Evolutionary conservation across 2,329 filamentous ascomycete species (phyloP).

Genomic region (Arthrobotrys megalospora): DNA sequence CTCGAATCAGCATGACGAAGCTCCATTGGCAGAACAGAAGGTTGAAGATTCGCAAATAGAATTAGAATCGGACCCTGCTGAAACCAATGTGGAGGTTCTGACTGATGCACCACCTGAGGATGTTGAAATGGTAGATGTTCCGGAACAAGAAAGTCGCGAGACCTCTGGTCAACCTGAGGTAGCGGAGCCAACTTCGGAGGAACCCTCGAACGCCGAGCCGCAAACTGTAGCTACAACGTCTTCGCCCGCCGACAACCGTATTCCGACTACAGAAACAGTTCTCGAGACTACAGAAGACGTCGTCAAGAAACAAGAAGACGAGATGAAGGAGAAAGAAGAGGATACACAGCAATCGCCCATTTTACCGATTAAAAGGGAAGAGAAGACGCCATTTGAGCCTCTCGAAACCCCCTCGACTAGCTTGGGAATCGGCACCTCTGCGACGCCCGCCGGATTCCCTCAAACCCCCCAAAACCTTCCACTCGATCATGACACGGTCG

Average conservation of each 20-base stretch:
- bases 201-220: not conserved
- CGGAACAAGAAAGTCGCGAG: not conserved
- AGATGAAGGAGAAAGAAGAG: too few relatives aligned
- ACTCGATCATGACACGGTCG: constrained; percentile 35
- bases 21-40: constrained; percentile 1
- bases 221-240: not conserved
- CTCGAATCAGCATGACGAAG: constrained; percentile 50
- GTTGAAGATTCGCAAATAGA: constrained; percentile 4
- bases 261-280: not conserved
- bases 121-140: constrained; percentile 51
- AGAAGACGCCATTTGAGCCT: constrained; percentile 32
- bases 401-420: constrained; percentile 6
- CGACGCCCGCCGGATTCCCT: constrained; percentile 28
- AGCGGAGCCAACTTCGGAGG: not conserved
- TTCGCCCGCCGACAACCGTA: not conserved
- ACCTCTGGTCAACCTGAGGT: not conserved
- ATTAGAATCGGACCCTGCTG: not conserved
- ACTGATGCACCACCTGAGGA: constrained; percentile 7
- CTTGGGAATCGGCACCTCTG: not conserved
- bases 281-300: not conserved
- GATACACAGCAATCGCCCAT: not conserved
- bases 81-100: not conserved
- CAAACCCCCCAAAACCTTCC: constrained; percentile 37
- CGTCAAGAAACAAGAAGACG: constrained; percentile 4
- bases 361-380: constrained; percentile 42